These are phyloP conservation scores for Trichoderma sp. DNA, from an alignment of 2,329 filamentous ascomycete genomes.

Conservation along the genomic window DNA sequence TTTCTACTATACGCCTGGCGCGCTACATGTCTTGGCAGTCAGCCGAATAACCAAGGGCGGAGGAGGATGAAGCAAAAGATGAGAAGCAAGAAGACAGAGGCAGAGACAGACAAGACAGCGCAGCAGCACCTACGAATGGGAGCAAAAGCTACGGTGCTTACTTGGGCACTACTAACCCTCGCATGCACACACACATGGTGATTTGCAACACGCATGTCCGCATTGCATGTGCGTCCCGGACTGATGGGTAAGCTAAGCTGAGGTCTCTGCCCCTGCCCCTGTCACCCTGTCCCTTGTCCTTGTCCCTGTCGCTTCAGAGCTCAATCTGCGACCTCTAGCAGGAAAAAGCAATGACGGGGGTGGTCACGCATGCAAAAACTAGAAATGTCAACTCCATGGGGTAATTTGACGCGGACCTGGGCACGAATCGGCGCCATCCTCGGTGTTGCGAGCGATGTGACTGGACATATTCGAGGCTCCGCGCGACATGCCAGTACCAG, in stretches of 20 bases:
- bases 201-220: not conserved
- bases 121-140: not conserved
- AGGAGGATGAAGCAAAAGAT: not conserved
- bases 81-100: not conserved
- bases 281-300: not conserved
- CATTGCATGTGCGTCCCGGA: constrained; percentile 15
- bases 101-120: not conserved
- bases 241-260: constrained; percentile 16
- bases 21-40: not conserved
- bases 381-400: constrained; percentile 17
- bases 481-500: not conserved
- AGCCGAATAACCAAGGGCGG: not conserved
- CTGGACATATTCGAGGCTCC: not conserved
- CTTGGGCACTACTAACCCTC: not conserved
- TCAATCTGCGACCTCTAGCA: not conserved
- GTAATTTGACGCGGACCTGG: not conserved
- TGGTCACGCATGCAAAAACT: not conserved
- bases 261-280: not conserved
- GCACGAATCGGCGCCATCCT: constrained; percentile 1
- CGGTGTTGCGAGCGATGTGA: not conserved
- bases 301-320: not conserved
- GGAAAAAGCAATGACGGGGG: not conserved
- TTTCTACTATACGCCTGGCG: not conserved
- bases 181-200: not conserved
- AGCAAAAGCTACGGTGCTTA: not conserved